Base-by-base conservation (phyloP, 1,139 yeast genomes). In the Nakaseomyces kungkrabaensis region DNA sequence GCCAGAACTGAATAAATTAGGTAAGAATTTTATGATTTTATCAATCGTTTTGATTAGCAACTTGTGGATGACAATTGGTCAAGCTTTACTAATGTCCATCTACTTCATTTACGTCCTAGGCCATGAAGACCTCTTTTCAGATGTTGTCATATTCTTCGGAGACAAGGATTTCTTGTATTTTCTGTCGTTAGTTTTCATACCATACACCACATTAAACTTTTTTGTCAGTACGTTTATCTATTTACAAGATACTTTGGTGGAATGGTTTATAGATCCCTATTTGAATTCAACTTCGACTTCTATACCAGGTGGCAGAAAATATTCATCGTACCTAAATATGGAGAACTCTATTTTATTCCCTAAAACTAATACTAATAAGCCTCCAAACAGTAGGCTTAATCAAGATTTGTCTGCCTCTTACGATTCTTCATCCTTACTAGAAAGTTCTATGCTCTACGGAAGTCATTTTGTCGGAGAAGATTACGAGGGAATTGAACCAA, bases 91-190 rank as follows among this genome's bases (percentile, higher is more conserved):
- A 3, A 50, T 61, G 34, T 66, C 69, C 29, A 61, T 65, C 9
- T 66, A 64, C 51, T 65, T 66, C 58, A 64, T 63, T 33, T 66
- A 61, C 52, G 66, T 64, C 8, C 62, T 64, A 9, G 62, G 60
- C 5, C 66, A 65, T 48, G 59, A 59, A 36, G 48, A 50, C 6
- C 50, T 62, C 36, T 66, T 66, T 49, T 56, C 68, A 1, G 51
- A 52, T 4, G 50, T 58, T 6, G 68, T 64, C 3, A 59, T 56
- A 31, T 65, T 60, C 51, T 66, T 65, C 52, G 70, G 70, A 1
- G 49, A 53, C 13, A 58, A 54, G 45, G 48, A 58, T 3, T 53
- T 63, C 37, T 26, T 48, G 3, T 46, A 51, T 43, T 65, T 61
- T 51, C 43, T 60, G 8, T 31, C 60, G 4, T 42, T 51, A 11